Evolutionary conservation across 1,284 basidiomycete species (phyloP).

Genomic region (Cutaneotrichosporon cavernicola): DNA sequence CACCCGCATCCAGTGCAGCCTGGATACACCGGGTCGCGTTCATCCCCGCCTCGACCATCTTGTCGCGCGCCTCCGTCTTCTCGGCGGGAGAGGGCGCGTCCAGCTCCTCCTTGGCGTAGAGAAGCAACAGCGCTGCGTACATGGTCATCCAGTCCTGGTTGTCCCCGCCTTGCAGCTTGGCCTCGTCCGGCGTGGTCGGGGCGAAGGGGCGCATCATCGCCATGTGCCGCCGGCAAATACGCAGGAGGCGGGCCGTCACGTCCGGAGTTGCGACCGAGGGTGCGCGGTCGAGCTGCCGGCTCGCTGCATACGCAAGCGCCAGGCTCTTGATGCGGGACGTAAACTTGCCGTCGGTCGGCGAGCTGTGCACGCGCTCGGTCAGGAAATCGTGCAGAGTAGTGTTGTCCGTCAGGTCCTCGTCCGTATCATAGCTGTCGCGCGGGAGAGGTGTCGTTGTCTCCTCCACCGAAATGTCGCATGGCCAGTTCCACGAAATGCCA

Average conservation of each 20-base stretch:
- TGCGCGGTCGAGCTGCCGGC: constrained; percentile 14
- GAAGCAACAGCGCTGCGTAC: constrained; percentile 18
- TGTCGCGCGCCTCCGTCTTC: constrained; percentile 26
- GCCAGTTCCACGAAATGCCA: constrained; percentile 18
- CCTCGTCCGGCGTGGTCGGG: constrained; percentile 16
- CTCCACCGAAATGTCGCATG: constrained; percentile 30
- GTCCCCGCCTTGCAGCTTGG: constrained; percentile 15
- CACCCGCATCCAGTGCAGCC: constrained; percentile 26
- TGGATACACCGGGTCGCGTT: constrained; percentile 31
- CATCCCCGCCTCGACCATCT: constrained; percentile 28
- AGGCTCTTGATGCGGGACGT: constrained; percentile 30
- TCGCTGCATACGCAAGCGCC: constrained; percentile 29
- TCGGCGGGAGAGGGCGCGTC: constrained; percentile 23
- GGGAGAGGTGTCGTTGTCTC: constrained; percentile 51
- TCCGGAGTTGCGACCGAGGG: constrained; percentile 22
- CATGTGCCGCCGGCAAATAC: constrained; percentile 33
- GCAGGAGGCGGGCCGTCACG: constrained; percentile 23
- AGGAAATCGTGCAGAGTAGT: constrained; percentile 32
- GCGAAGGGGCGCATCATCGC: constrained; percentile 22
- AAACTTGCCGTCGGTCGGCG: constrained; percentile 24
- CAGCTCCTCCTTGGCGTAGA: constrained; percentile 36
- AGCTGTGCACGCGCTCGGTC: constrained; percentile 13
- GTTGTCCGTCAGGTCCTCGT: constrained; percentile 28
- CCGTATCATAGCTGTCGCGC: constrained; percentile 33
- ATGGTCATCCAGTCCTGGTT: constrained; percentile 33